phyloP scores from a whole-genome alignment of 495 filamentous ascomycete genomes.

The Xylaria telfairii region DNA sequence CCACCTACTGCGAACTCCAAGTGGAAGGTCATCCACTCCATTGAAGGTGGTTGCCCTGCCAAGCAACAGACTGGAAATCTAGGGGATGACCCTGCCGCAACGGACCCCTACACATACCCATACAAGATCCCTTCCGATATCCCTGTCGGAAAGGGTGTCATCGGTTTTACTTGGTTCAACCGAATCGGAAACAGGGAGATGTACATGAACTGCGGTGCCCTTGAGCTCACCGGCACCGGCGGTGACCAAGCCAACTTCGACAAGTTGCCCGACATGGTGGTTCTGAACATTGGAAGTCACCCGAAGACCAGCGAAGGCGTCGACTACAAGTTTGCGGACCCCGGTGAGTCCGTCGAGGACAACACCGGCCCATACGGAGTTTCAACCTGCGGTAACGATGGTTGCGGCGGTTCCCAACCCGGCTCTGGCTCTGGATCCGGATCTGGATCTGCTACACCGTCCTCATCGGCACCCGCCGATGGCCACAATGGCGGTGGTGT shows the following conservation, averaged over 20 bases:
- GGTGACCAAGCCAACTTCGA: constrained; percentile 57
- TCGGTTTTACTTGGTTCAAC: constrained; percentile 94
- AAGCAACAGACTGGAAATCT: constrained; percentile 50
- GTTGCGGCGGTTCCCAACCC: constrained; percentile 24
- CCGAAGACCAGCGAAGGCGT: constrained; percentile 57
- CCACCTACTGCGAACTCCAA: constrained; percentile 60
- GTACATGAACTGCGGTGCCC: constrained; percentile 92
- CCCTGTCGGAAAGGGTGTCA: constrained; percentile 66
- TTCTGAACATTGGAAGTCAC: constrained; percentile 70
- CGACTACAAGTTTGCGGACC: constrained; percentile 60
- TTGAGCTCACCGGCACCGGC: constrained; percentile 64
- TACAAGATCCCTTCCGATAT: constrained; percentile 66
- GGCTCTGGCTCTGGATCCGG: constrained; percentile 31
- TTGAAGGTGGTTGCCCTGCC: constrained; percentile 79
- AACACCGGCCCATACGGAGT: constrained; percentile 34
- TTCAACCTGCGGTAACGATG: constrained; percentile 32
- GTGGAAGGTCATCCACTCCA: constrained; percentile 85
- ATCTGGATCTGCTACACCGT: constrained; percentile 11
- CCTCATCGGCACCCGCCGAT: constrained; percentile 9
- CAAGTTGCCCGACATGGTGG: constrained; percentile 78
- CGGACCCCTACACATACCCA: constrained; percentile 51
- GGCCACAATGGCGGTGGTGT: too few species aligned
- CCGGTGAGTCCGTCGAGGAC: constrained; percentile 60
- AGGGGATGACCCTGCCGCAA: constrained; percentile 31
- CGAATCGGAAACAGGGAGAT: constrained; percentile 86